Evolutionary conservation across 176 grass and related monocot genomes (phyloP), one percentile per base, ranked within the genome.

Genomic region (Lolium multiflorum): DNA sequence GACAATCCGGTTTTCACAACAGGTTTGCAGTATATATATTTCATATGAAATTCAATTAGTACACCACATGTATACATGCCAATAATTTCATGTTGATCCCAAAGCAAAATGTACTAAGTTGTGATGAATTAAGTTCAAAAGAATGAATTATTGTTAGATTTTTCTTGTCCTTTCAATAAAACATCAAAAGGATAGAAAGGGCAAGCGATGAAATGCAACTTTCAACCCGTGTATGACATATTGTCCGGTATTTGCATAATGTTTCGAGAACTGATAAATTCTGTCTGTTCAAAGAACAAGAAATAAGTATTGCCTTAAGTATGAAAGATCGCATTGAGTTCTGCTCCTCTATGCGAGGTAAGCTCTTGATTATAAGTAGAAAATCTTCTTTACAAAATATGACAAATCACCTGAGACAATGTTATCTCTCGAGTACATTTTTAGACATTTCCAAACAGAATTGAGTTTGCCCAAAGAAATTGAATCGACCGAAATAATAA

Each of bases 311-410:
- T 37, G 11, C 51, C 24, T 24, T 65, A 21, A 3, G 82, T 74
- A 55, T 11, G 73, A 35, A 31, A 55, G 3, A 31, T 76, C 48
- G 0, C 49, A 54, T 26, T 35, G 9, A 55, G 31, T 21, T 65
- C 11, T 18, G 18, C 15, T 26, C 43, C 68, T 25, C 9, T 8
- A 65, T 31, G 37, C 37, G 31, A 31, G 28, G 50, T 57, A 79
- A 35, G 11, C 35, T 72, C 76, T 80, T 72, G 55, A 72, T 24
- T 71, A 51, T 17, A 3, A 80, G 41, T 61, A 62, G 0, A 80
- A 60, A 18, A 37, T 70, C 15, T 25, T 84, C 10, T 52, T 39
- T 52, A 84, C 74, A 85, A 15, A 64, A 69, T 56, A 66, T 55
- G 14, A 67, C 6, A 85, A 57, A 60, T 55, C 10, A 37, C 6